Evolutionary conservation across 805 yeast species (phyloP), one percentile per base, ranked within the genome.

Genomic region (Maudiozyma barnettii): DNA sequence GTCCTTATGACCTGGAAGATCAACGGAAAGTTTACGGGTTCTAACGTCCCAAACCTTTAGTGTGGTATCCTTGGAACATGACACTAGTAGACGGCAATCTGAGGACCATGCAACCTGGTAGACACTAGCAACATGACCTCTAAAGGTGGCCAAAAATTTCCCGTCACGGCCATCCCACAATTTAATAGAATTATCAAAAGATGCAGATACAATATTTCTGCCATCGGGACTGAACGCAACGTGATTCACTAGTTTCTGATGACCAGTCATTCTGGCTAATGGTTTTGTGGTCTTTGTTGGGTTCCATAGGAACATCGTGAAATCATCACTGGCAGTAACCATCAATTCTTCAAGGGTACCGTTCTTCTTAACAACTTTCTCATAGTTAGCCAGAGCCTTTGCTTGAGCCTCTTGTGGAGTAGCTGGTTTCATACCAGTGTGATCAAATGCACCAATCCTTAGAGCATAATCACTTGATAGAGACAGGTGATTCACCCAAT

Each of bases 71-170:
- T 91, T 91, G 13, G 97, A 89, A 65, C 96, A 85, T 60, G 95
- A 84, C 9, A 89, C 99, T 48, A 93, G 70, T 35, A 91, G 70
- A 56, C 99, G 73, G 65, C 91, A 85, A 61, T 93, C 99, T 1
- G 96, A 82, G 3, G 96, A 88, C 99, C 99, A 93, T 0, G 98
- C 87, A 4, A 95, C 88, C 67, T 91, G 97, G 65, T 93, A 93
- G 0, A 93, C 99, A 2, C 98, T 88, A 0, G 97, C 96, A 49
- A 93, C 99, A 64, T 93, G 99, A 1, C 99, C 99, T 54, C 99
- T 73, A 59, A 93, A 79, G 0, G 98, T 88, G 5, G 95, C 79
- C 26, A 93, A 67, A 54, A 90, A 93, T 50, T 84, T 84, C 36
- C 99, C 99, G 49, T 84, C 84, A 54, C 85, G 69, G 13, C 97